A percentile compares a stretch with the other conserved stretches of the same genome.
Conservation (phyloP, 2,329 filamentous ascomycete species). For the Penicillium griseofulvum region DNA sequence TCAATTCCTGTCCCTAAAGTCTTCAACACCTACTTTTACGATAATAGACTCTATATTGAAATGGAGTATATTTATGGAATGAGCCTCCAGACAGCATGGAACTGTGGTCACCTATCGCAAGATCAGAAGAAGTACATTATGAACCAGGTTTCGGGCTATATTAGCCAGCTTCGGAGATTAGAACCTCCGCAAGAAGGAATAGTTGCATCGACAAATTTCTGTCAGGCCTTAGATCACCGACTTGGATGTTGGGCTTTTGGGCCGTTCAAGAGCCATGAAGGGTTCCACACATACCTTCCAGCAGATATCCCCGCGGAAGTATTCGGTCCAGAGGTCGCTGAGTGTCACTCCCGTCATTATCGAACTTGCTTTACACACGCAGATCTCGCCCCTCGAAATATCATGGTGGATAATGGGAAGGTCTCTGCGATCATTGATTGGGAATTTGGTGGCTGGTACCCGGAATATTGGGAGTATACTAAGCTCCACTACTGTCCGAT, state of each 20-base stretch:
- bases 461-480: constrained; percentile 4
- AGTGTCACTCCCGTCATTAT: neutral
- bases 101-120: neutral
- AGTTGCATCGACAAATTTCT: neutral
- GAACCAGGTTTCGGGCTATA: neutral
- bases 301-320: neutral
- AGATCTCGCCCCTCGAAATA: neutral
- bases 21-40: neutral
- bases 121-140: neutral
- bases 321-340: neutral
- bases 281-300: neutral
- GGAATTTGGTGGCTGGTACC: neutral
- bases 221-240: neutral
- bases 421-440: constrained; percentile 1
- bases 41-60: neutral
- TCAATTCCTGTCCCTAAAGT: neutral
- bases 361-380: neutral
- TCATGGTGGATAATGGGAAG: neutral
- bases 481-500: neutral
- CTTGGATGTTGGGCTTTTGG: neutral
- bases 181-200: neutral
- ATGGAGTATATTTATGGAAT: neutral
- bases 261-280: neutral
- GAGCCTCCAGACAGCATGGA: neutral
- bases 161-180: neutral